Percentiles rank a stretch among this genome's conserved stretches.
These are phyloP conservation scores for Talaromyces liani DNA, from an alignment of 495 filamentous ascomycete genomes.

Conservation along the genomic window DNA sequence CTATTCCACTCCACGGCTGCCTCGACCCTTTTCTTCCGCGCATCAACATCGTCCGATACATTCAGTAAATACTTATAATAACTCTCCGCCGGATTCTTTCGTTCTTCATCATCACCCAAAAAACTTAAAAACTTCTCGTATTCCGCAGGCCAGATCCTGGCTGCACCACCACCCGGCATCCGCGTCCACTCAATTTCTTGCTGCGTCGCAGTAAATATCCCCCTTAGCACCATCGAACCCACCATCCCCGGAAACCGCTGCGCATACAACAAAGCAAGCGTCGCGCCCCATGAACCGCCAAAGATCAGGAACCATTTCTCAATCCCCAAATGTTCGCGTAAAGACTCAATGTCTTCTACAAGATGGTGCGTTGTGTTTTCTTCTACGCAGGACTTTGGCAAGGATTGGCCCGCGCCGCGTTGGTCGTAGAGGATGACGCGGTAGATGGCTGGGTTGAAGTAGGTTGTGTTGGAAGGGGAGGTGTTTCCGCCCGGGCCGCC, in stretches of 20 bases:
- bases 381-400: slow-evolving; percentile 26
- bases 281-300: slow-evolving; percentile 42
- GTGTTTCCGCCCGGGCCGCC: slow-evolving; percentile 37
- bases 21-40: not conserved
- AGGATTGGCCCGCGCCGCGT: slow-evolving; percentile 37
- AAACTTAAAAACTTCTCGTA: slow-evolving; percentile 28
- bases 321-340: slow-evolving; percentile 32
- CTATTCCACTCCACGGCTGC: slow-evolving; percentile 24
- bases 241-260: slow-evolving; percentile 30
- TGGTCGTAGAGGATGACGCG: slow-evolving; percentile 40
- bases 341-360: slow-evolving; percentile 34
- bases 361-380: slow-evolving; percentile 38
- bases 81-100: slow-evolving; percentile 17
- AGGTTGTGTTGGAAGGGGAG: slow-evolving; percentile 25
- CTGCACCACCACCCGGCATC: slow-evolving; percentile 12
- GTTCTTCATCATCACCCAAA: slow-evolving; percentile 22
- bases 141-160: slow-evolving; percentile 31
- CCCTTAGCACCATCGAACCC: slow-evolving; percentile 27
- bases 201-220: slow-evolving; percentile 29
- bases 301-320: slow-evolving; percentile 40
- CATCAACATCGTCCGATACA: not conserved
- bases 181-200: slow-evolving; percentile 24
- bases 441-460: slow-evolving; percentile 38
- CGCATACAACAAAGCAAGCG: slow-evolving; percentile 34
- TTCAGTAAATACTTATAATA: slow-evolving; percentile 27